Percentiles rank a stretch among this genome's conserved stretches.
phyloP scores from a whole-genome alignment of 83 land plant species.

The Diphasiastrum complanatum region DNA sequence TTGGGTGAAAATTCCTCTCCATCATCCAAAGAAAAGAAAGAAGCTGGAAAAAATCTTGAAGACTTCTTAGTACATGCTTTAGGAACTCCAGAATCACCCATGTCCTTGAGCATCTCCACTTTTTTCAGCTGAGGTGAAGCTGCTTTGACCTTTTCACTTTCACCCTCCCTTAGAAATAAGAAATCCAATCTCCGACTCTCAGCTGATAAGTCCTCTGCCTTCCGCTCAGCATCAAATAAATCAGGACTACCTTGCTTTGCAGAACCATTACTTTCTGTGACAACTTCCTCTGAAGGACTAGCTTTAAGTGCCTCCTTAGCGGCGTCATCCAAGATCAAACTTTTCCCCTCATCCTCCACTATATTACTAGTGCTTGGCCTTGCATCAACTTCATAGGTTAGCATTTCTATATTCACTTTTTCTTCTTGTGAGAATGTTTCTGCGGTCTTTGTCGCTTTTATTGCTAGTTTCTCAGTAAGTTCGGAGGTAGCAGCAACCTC shows the following conservation, averaged over 20 bases:
- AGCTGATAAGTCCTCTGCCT: neutral
- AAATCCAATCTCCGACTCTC: neutral
- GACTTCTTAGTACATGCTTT: slow-evolving; percentile 78
- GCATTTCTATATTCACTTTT: too few relatives aligned
- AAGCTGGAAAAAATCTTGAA: slow-evolving; percentile 93
- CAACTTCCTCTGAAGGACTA: neutral
- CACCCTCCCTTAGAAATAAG: slow-evolving; percentile 29
- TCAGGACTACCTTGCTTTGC: neutral
- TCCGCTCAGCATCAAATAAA: neutral
- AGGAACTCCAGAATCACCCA: slow-evolving; percentile 38
- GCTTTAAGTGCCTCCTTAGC: neutral
- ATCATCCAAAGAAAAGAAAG: slow-evolving; percentile 81
- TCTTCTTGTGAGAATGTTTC: slow-evolving; percentile 13
- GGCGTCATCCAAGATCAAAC: neutral
- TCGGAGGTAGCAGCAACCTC: slow-evolving; percentile 19
- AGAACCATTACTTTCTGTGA: neutral
- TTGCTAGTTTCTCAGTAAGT: slow-evolving; percentile 18
- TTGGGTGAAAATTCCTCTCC: slow-evolving; percentile 62
- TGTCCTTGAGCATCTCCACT: slow-evolving; percentile 52
- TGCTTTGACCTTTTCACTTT: slow-evolving; percentile 45
- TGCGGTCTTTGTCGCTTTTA: slow-evolving; percentile 15
- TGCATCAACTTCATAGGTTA: too few relatives aligned
- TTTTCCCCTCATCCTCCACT: neutral
- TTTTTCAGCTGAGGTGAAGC: slow-evolving; percentile 41
- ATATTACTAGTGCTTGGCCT: too few relatives aligned